A percentile compares a stretch with the other conserved stretches of the same genome.
Conservation (phyloP, 2,329 filamentous ascomycete genomes). For the Ascocoryne sarcoides region DNA sequence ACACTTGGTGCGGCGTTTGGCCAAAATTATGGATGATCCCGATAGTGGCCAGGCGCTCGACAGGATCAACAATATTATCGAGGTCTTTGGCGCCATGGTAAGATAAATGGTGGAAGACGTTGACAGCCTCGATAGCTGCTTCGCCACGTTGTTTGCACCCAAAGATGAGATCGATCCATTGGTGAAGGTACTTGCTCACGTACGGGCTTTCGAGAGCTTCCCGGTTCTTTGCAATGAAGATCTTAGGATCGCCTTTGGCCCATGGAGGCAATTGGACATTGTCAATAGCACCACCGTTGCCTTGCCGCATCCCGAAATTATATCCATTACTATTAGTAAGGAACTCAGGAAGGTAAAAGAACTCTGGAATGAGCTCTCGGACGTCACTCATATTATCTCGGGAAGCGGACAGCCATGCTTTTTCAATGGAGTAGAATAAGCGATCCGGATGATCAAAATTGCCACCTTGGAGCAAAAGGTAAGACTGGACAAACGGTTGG, state of each 20-base stretch:
- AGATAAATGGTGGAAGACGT: conserved; percentile 93
- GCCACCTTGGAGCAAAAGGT: conserved; percentile 88
- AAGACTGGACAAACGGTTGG: conserved; percentile 93
- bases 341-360: conserved; percentile 95
- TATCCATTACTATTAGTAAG: conserved; percentile 89
- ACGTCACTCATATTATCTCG: conserved; percentile 89
- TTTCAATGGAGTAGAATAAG: conserved; percentile 86
- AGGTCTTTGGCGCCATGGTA: conserved; percentile 91
- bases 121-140: conserved; percentile 80
- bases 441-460: conserved; percentile 94
- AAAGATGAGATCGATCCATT: conserved; percentile 95
- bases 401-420: conserved; percentile 86
- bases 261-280: conserved; percentile 86
- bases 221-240: conserved; percentile 93
- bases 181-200: conserved; percentile 80
- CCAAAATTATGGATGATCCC: conserved; percentile 98
- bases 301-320: conserved; percentile 84
- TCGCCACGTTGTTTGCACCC: conserved; percentile 91
- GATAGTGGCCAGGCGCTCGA: conserved; percentile 81
- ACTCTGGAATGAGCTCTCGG: conserved; percentile 88
- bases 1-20: conserved; percentile 93
- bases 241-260: conserved; percentile 92
- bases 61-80: conserved; percentile 80
- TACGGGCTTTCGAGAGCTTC: conserved; percentile 90
- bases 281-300: conserved; percentile 69